Evolutionary conservation across 2,329 filamentous ascomycete species (phyloP).

Genomic region (Ophiognomonia clavigignenti-juglandacearum): DNA sequence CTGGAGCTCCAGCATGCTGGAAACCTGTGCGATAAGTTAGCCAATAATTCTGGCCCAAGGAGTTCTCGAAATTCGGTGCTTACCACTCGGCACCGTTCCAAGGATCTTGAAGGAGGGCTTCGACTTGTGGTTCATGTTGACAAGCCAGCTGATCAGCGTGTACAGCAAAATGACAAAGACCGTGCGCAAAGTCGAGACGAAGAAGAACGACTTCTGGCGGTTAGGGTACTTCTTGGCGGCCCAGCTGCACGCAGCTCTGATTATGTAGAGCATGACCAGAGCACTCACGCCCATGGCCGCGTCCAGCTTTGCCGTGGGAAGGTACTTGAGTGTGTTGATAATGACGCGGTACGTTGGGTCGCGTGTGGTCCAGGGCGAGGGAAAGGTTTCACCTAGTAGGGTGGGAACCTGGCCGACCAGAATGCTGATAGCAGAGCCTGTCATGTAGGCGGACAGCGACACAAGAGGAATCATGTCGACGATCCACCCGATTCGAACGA

Average conservation of each 20-base stretch:
- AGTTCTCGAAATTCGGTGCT: constrained; percentile 14
- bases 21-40: constrained; percentile 55
- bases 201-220: constrained; percentile 75
- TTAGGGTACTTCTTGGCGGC: constrained; percentile 65
- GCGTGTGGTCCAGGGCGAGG: constrained; percentile 56
- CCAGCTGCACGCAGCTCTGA: constrained; percentile 61
- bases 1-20: constrained; percentile 69
- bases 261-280: constrained; percentile 69
- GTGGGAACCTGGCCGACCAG: constrained; percentile 75
- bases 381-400: constrained; percentile 72
- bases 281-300: constrained; percentile 86
- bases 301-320: constrained; percentile 66
- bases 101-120: constrained; percentile 71
- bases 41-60: background rate
- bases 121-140: constrained; percentile 63
- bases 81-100: constrained; percentile 70
- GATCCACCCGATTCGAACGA: constrained; percentile 79
- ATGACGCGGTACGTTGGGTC: constrained; percentile 77
- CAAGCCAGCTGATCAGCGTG: constrained; percentile 83
- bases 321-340: constrained; percentile 73
- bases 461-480: constrained; percentile 90
- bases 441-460: constrained; percentile 94
- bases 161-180: constrained; percentile 90
- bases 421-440: constrained; percentile 88
- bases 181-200: constrained; percentile 83